Evolutionary conservation across 768 basidiomycete genomes (phyloP).

Genomic region (Thelephora ganbajun): DNA sequence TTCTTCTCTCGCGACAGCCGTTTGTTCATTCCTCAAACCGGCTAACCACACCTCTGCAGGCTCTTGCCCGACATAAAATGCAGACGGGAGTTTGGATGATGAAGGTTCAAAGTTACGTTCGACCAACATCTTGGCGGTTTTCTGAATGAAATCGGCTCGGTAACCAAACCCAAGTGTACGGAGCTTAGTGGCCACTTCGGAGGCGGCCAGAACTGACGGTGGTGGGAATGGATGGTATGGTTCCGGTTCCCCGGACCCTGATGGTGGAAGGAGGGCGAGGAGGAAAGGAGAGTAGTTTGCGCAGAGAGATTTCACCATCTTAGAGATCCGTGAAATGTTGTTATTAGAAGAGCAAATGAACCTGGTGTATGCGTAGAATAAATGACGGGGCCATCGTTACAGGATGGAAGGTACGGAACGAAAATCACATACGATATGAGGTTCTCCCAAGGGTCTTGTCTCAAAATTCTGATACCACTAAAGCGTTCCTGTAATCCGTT

Average conservation of each 20-base stretch:
- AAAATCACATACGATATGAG: constrained; percentile 64
- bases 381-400: background rate
- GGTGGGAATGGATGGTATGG: constrained; percentile 76
- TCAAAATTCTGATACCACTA: constrained; percentile 70
- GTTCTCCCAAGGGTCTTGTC: constrained; percentile 95
- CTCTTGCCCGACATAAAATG: constrained; percentile 17
- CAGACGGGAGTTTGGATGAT: background rate
- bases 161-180: constrained; percentile 91
- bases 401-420: background rate
- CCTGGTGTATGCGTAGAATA: constrained; percentile 22
- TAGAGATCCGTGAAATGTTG: constrained; percentile 87
- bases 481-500: constrained; percentile 46
- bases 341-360: constrained; percentile 99
- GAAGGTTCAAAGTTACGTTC: constrained; percentile 29
- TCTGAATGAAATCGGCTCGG: constrained; percentile 80
- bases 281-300: constrained; percentile 60
- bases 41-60: constrained; percentile 48
- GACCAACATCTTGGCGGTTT: constrained; percentile 67
- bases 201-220: constrained; percentile 48
- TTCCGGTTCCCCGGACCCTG: constrained; percentile 9
- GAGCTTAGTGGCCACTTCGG: constrained; percentile 45
- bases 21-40: constrained; percentile 33
- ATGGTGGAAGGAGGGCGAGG: constrained; percentile 27
- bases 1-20: constrained; percentile 52
- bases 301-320: constrained; percentile 81